A percentile compares a stretch with the other conserved stretches of the same genome.
Evolutionary conservation across 768 basidiomycete genomes (phyloP).

Genomic region (Lactifluus pinguis): DNA sequence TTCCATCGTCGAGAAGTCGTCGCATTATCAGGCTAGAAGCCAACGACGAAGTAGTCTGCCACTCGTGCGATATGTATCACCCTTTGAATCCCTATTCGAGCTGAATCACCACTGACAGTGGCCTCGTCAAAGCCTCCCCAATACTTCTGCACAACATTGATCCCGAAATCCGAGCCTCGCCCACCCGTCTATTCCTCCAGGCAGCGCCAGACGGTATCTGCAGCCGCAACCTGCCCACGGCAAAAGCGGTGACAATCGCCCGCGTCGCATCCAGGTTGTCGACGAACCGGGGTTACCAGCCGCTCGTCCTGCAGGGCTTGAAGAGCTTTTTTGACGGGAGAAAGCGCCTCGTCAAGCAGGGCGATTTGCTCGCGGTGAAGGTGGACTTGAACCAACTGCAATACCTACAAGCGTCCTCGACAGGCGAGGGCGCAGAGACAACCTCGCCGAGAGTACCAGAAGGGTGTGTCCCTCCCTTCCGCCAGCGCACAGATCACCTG

Average conservation of each 20-base stretch:
- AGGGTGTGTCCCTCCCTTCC: not conserved
- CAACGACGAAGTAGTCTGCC: conserved; percentile 35
- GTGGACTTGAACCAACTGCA: conserved; percentile 44
- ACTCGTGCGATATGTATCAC: conserved; percentile 27
- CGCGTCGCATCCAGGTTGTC: conserved; percentile 73
- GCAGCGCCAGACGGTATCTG: conserved; percentile 54
- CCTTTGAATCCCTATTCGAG: not conserved
- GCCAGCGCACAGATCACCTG: not conserved
- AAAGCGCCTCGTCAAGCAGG: conserved; percentile 55
- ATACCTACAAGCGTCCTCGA: conserved; percentile 4
- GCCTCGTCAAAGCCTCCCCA: conserved; percentile 36
- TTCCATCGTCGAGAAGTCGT: conserved; percentile 20
- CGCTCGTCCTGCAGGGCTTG: conserved; percentile 49
- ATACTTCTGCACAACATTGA: conserved; percentile 46
- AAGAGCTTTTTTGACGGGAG: conserved; percentile 49
- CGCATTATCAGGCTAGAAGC: conserved; percentile 54
- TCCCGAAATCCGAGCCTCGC: conserved; percentile 21
- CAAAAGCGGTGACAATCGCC: conserved; percentile 62
- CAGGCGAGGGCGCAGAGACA: not conserved
- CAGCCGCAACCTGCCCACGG: conserved; percentile 55
- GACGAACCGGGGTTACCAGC: conserved; percentile 54
- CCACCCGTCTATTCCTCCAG: conserved; percentile 30
- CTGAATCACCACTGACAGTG: conserved; percentile 25
- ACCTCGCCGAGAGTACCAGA: not conserved
- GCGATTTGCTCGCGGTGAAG: conserved; percentile 61